These are phyloP conservation scores for Chenopodium quinoa DNA, from an alignment of 148 eudicot genomes.

Conservation along the genomic window DNA sequence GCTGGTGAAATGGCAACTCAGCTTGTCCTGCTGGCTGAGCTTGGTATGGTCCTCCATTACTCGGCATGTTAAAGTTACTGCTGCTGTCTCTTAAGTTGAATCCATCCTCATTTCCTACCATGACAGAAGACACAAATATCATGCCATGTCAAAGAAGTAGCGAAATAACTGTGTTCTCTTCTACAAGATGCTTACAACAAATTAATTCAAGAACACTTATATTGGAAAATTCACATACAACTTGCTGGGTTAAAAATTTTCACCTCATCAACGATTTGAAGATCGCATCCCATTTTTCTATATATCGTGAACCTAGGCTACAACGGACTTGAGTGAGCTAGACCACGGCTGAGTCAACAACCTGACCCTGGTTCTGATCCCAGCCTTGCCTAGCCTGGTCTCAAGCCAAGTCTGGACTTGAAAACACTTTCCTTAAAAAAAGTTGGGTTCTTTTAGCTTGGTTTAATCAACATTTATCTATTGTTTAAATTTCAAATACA, in stretches of 20 bases:
- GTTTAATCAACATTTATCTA: no score
- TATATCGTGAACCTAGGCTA: not conserved
- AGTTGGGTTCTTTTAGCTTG: not conserved
- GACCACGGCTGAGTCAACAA: not conserved
- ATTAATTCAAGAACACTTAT: not conserved
- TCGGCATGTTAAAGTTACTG: slow-evolving; percentile 31
- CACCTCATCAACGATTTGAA: not conserved
- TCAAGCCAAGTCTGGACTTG: not conserved
- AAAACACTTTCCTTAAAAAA: not conserved
- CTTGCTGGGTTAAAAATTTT: not conserved
- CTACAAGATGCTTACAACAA: not conserved
- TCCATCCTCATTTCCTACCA: slow-evolving; percentile 49
- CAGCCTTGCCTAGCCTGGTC: not conserved
- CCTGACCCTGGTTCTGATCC: not conserved
- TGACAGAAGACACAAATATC: not conserved
- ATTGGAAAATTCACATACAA: no score
- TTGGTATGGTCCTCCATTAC: slow-evolving; percentile 30
- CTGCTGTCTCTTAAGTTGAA: slow-evolving; percentile 44
- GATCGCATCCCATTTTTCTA: not conserved
- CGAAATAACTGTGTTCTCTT: not conserved
- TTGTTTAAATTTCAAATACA: no score
- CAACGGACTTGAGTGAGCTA: not conserved
- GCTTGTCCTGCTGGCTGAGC: slow-evolving; percentile 29
- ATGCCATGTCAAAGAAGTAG: not conserved
- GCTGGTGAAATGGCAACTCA: slow-evolving; percentile 23